Base-by-base conservation (phyloP, 2,329 filamentous ascomycete species). In the Fusarium anguioides region DNA sequence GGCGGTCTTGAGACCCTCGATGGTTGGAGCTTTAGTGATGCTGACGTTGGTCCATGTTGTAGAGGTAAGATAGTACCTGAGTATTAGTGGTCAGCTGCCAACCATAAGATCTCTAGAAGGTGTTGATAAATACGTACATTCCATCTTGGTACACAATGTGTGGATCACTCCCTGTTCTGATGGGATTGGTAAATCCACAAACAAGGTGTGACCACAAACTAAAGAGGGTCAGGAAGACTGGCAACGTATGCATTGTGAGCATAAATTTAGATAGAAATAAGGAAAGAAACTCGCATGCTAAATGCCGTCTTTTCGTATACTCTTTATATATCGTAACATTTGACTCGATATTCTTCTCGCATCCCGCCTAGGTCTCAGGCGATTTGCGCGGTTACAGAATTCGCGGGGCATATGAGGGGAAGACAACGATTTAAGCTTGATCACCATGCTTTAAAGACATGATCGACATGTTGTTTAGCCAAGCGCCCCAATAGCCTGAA, bases 41-140 rank as follows among this genome's bases (percentile, higher is more conserved):
- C 48, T 31, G 21, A 51, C 39, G 27, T 51, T 20, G 21, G 48
- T 51, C 37, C 39, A 51, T 10, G 39, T 51, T 20, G 48, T 51
- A 0, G 48, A 51, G 10, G 48, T 51, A 1, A 51, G 39, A n/a
- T 51, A 33, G 10, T 46, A 51, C 27, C 48, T 51, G 1, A 2
- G 6, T 15, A 3, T 11, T 15, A 3, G 20, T 10, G 17, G 8
- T 51, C 1, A 46, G 27, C 0, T 5, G 4, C 3, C 3, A 24
- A 1, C 8, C 10, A 5, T 9, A 3, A 7, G 8, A 4, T 11
- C 4, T 10, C n/a, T 17, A 3, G 8, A 5, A 23, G 8, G 4
- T 8, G 4, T 24, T 5, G n/a, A 17, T 1, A 6, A n/a, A 6
- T 18, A n/a, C 48, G 24, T 6, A 46, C 37, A 51, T 46, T 35